Percentiles rank a stretch among this genome's conserved stretches.
Conservation (phyloP, 2,329 filamentous ascomycete species). For the Pseudopyricularia cyperi region DNA sequence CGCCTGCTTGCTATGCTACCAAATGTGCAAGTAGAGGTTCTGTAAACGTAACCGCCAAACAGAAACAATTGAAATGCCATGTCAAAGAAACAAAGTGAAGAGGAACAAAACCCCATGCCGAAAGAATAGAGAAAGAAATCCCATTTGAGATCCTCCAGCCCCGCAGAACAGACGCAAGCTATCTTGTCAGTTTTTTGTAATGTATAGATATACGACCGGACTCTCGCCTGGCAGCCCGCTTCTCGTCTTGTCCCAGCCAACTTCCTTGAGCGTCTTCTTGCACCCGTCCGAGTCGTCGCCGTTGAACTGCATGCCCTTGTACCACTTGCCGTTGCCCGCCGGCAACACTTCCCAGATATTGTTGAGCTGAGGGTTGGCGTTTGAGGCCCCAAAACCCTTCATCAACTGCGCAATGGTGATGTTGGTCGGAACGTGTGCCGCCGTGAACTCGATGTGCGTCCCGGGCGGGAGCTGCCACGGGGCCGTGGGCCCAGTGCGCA, state of each 20-base stretch:
- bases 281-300: conserved; percentile 36
- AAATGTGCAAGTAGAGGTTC: too few species aligned
- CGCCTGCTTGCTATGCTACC: too few species aligned
- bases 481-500: conserved; percentile 29
- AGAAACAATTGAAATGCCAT: too few species aligned
- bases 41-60: too few species aligned
- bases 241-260: conserved; percentile 45
- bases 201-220: conserved; percentile 47
- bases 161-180: too few species aligned
- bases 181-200: conserved; percentile 34
- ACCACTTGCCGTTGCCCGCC: conserved; percentile 45
- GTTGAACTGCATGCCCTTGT: conserved; percentile 36
- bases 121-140: background rate
- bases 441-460: conserved; percentile 30
- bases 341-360: conserved; percentile 41
- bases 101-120: background rate
- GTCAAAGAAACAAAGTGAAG: too few species aligned
- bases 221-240: conserved; percentile 33
- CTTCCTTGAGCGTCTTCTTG: conserved; percentile 34
- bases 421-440: conserved; percentile 37
- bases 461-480: conserved; percentile 39
- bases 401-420: conserved; percentile 44
- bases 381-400: conserved; percentile 42
- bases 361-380: conserved; percentile 37
- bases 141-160: too few species aligned